Conservation (phyloP, 495 filamentous ascomycete genomes). For the Emericellopsis terricola region DNA sequence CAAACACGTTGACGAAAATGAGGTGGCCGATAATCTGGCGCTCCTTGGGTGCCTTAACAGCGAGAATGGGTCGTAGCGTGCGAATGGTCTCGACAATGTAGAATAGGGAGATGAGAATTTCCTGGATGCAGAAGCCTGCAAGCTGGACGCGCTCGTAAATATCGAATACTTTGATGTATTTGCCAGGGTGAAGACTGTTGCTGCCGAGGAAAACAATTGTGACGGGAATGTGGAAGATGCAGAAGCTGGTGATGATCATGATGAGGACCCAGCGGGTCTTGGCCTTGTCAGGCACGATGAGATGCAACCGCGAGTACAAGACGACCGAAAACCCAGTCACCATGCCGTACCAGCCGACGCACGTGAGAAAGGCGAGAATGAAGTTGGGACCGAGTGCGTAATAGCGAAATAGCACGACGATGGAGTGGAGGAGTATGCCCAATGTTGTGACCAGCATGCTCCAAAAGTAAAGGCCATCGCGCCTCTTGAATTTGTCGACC, state of each 20-base stretch:
- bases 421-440: constrained; percentile 12
- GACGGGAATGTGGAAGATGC: constrained; percentile 37
- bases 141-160: no score
- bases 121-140: no score
- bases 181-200: no score
- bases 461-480: constrained; percentile 17
- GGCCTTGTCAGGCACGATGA: constrained; percentile 15
- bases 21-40: constrained; percentile 29
- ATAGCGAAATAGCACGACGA: constrained; percentile 9
- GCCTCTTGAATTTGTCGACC: constrained; percentile 17
- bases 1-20: constrained; percentile 36
- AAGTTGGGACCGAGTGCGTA: neutral
- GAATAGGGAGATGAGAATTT: no score
- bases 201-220: no score
- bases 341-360: constrained; percentile 36
- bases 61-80: neutral
- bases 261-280: neutral
- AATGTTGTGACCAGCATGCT: constrained; percentile 21
- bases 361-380: constrained; percentile 5
- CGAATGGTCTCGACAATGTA: no score
- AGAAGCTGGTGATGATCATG: constrained; percentile 33
- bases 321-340: constrained; percentile 48
- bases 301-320: constrained; percentile 44
- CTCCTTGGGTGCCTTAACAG: constrained; percentile 22
- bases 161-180: no score